Evolutionary conservation across 148 eudicot species (phyloP), one percentile per base, ranked within the genome.

Genomic region (Gaultheria prostrata): DNA sequence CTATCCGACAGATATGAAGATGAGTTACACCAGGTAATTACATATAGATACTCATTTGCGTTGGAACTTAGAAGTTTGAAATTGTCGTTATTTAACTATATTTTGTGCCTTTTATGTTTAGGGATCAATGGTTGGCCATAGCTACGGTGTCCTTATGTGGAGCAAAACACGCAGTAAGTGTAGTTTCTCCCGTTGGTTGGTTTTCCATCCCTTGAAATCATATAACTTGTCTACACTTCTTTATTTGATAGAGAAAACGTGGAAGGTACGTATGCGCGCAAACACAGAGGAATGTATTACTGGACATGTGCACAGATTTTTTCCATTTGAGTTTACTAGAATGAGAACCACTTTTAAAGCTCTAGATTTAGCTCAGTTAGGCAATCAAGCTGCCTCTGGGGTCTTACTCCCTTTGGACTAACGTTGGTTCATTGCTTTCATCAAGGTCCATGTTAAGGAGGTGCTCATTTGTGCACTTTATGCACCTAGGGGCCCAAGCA

Each of bases 71-170:
- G 24, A 18, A 73, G 57, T 24, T 75, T 76, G 30, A 43, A n/a
- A 2, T 45, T 76, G 11, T 33, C 45, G 1, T 6, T 0, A 67
- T 21, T 33, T 21, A 39, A 24, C n/a, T 17, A 51, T 54, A 54
- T 78, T 0, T 5, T 72, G 28, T 76, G 82, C 39, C 45, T 70
- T 84, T 71, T 86, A 56, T 86, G 17, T 39, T 73, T 82, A 97
- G 99, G 99, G 98, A 81, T 97, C 99, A 57, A 90, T 97, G 97
- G 97, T 97, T 76, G 99, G 99, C 30, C 90, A 97, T 85, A 97
- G 93, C 89, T 97, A 97, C 88, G 98, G 99, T 81, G 95, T 91
- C 79, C 89, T 97, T 30, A 85, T 98, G 71, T 94, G 97, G 99
- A 97, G 98, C 90, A 94, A 97, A 87, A 91, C 91, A 63, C 98